Evolutionary conservation across 2,329 filamentous ascomycete species (phyloP), one percentile per base, ranked within the genome.

Genomic region (Nothopassalora personata): DNA sequence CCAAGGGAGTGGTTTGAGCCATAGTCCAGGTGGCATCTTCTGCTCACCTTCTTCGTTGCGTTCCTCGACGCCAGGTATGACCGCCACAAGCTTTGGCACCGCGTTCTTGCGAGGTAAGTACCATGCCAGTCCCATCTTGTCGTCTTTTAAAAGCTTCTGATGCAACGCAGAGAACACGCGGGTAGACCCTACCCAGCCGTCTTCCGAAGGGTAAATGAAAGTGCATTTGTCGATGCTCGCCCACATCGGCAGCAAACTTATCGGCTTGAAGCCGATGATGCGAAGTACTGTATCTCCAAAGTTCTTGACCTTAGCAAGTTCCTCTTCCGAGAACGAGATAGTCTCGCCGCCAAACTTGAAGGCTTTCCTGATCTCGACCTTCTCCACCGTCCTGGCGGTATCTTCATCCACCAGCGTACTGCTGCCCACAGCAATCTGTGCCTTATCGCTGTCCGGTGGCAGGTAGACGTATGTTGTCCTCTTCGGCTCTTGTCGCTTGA

Each of bases 301-400:
- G 65, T 90, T 79, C 61, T 87, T 86, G 59, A 99, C 80, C 19
- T 82, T 77, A 59, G 87, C 87, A 60, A 93, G 85, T 72, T 99
- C 93, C 34, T 97, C 91, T 0, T 86, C 83, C 0, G 86, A 86
- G 72, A 99, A 99, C 52, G 88, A 83, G 50, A 99, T 85, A 51
- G 91, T 91, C 65, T 96, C 90, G 43, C 91, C 92, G 11, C 93
- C 94, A 70, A 97, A 97, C 68, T 94, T 97, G 79, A 94, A 99
- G 0, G 93, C 94, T 74, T 94, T 97, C 60, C 88, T 88, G 19
- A 95, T 83, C 68, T 97, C 91, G 3, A 77, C 77, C 66, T 92
- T 92, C 63, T 95, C 87, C 0, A 97, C 85, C 0, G 85, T 84
- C 39, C 86, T 82, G 1, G 87, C 84, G 18, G 86, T 91, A 66